Base-by-base conservation (phyloP, 1,284 basidiomycete species). In the Pterulicium gracile region DNA sequence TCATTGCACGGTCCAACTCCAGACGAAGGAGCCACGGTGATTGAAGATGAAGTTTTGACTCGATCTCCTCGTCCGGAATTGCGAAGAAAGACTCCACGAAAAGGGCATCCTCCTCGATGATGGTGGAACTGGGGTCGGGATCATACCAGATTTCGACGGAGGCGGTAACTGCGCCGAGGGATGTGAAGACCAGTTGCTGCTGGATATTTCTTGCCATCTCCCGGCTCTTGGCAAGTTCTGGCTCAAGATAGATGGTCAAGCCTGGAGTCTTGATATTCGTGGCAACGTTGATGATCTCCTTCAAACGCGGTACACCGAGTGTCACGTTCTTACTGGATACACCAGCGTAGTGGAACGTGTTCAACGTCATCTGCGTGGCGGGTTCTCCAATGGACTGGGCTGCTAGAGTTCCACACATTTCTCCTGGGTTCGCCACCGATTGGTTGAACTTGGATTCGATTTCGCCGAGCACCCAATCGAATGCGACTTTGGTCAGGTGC, bases 61-160 rank as follows among this genome's bases (percentile, higher is more conserved):
- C 91, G 50, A 96, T 87, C 49, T 96, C 91, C 59, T 97, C 93
- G 59, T 98, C 96, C 5, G 95, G 95, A 64, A 98, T 98, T 48
- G 94, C 94, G 62, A 98, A 99, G 88, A 98, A 98, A 0, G 94
- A 93, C 58, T 98, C 92, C 46, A 99, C 95, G 60, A 99, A 98
- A 46, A 95, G 81, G 43, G 79, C 71, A 65, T 99, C 96, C 58
- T 98, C 95, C 55, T 96, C 92, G 61, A 99, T 97, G 59, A 94
- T 84, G 7, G 96, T 98, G 0, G 86, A 80, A 15, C 77, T 82
- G 19, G 92, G 88, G 58, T 97, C 84, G 0, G 96, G 96, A 61
- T 98, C 96, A 61, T 98, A 98, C 80, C 93, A 95, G 55, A 98
- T 98, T 64, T 98, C 94, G 20, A 97, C 92, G 1, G 91, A 89